These are phyloP conservation scores for Fusarium tjaetaba DNA, from an alignment of 2,329 filamentous ascomycete species.

Conservation along the genomic window DNA sequence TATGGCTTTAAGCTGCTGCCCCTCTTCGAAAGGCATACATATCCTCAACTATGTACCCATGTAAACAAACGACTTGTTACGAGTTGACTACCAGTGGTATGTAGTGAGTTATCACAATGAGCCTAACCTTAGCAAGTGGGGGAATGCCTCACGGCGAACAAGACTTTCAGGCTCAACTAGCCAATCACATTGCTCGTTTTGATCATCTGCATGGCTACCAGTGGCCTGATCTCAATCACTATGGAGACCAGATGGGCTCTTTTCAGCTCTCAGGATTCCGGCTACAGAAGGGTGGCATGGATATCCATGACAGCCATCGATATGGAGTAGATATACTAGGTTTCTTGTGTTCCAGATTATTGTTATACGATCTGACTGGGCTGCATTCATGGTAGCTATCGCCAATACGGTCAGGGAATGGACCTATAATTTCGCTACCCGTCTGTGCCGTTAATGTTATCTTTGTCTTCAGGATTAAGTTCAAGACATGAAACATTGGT, in stretches of 20 bases:
- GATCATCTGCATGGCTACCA: constrained; percentile 23
- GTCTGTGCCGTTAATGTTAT: background rate
- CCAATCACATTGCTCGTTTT: constrained; percentile 13
- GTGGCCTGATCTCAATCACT: constrained; percentile 31
- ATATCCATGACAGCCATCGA: background rate
- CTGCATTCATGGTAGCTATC: background rate
- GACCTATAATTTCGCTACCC: constrained; percentile 2
- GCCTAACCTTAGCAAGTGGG: background rate
- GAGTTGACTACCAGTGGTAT: background rate
- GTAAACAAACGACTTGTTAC: constrained; percentile 1
- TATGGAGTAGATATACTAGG: background rate
- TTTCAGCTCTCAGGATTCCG: background rate
- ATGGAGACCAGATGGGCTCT: constrained; percentile 11
- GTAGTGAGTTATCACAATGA: background rate
- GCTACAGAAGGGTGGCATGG: background rate
- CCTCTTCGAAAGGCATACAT: background rate
- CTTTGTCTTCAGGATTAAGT: background rate
- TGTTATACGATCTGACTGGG: background rate
- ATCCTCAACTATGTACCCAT: background rate
- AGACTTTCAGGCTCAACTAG: background rate
- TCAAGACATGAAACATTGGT: background rate
- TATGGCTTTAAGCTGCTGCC: background rate
- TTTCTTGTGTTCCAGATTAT: background rate
- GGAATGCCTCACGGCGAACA: background rate
- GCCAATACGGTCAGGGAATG: background rate